A percentile compares a stretch with the other conserved stretches of the same genome.
phyloP scores from a whole-genome alignment of 176 grass and related monocot genomes.

The Guadua angustifolia region DNA sequence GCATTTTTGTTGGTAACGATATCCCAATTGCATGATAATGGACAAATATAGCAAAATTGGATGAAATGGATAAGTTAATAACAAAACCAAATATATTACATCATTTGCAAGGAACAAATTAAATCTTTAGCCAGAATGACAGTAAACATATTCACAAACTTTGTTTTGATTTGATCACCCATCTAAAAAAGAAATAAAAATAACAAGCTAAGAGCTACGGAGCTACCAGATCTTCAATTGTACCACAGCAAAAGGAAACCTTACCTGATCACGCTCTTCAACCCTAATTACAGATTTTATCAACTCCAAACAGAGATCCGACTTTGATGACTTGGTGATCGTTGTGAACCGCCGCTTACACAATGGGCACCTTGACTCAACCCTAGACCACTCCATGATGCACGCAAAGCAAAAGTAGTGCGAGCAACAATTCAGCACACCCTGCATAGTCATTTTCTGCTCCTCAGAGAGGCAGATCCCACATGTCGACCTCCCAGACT shows the following conservation, averaged over 20 bases:
- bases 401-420: slow-evolving; percentile 94
- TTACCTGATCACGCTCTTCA: slow-evolving; percentile 89
- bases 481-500: slow-evolving; percentile 61
- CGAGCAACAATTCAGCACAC: slow-evolving; percentile 76
- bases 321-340: slow-evolving; percentile 80
- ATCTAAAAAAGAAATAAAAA: slow-evolving; percentile 3
- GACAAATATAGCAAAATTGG: background rate
- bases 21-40: slow-evolving; percentile 2
- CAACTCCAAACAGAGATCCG: slow-evolving; percentile 53
- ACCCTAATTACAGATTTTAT: slow-evolving; percentile 73
- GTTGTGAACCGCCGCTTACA: slow-evolving; percentile 87
- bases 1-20: slow-evolving; percentile 5
- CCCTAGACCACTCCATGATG: slow-evolving; percentile 93
- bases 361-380: slow-evolving; percentile 88
- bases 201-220: slow-evolving; percentile 1
- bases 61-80: slow-evolving; percentile 22
- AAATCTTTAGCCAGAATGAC: slow-evolving; percentile 11
- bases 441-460: slow-evolving; percentile 69
- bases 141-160: slow-evolving; percentile 25
- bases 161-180: slow-evolving; percentile 3
- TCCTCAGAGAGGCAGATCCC: slow-evolving; percentile 91
- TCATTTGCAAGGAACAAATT: slow-evolving; percentile 21
- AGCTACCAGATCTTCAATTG: slow-evolving; percentile 29
- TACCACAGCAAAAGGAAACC: slow-evolving; percentile 21
- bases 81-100: slow-evolving; percentile 14